Evolutionary conservation across 2,329 filamentous ascomycete genomes (phyloP).

Genomic region (Sporothrix variecibatus): DNA sequence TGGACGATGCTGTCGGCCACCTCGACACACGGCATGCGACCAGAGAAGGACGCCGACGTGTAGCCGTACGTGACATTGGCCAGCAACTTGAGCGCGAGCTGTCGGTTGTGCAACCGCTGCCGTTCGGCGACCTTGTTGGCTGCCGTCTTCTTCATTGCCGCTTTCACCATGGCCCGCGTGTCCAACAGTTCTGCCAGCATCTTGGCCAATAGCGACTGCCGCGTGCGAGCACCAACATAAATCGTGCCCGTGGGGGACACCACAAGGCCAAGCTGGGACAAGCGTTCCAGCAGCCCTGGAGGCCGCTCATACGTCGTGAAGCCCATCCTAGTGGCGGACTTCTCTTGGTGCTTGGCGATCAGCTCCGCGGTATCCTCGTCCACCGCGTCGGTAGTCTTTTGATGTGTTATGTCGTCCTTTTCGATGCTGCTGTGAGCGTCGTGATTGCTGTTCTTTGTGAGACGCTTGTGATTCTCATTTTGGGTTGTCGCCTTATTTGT

Average conservation of each 20-base stretch:
- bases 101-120: conserved; percentile 85
- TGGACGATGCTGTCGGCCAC: conserved; percentile 98
- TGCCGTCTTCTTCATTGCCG: conserved; percentile 83
- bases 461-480: background rate
- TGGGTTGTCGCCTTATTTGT: background rate
- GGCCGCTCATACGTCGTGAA: conserved; percentile 85
- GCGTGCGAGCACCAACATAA: conserved; percentile 81
- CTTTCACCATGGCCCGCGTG: conserved; percentile 96
- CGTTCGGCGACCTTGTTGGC: conserved; percentile 71
- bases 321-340: conserved; percentile 77
- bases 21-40: conserved; percentile 95
- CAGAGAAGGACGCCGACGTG: conserved; percentile 93
- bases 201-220: conserved; percentile 88
- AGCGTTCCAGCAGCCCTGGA: conserved; percentile 69
- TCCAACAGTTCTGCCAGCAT: conserved; percentile 97
- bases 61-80: conserved; percentile 99
- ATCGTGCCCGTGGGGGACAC: conserved; percentile 96
- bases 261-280: conserved; percentile 82
- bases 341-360: conserved; percentile 8
- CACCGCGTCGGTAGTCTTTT: background rate
- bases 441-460: background rate
- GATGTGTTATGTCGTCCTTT: background rate
- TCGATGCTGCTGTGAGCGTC: background rate
- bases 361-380: background rate
- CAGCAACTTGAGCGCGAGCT: conserved; percentile 90